Percentiles rank a stretch among this genome's conserved stretches.
Evolutionary conservation across 1,284 basidiomycete genomes (phyloP).

Genomic region (Moesziomyces antarcticus): DNA sequence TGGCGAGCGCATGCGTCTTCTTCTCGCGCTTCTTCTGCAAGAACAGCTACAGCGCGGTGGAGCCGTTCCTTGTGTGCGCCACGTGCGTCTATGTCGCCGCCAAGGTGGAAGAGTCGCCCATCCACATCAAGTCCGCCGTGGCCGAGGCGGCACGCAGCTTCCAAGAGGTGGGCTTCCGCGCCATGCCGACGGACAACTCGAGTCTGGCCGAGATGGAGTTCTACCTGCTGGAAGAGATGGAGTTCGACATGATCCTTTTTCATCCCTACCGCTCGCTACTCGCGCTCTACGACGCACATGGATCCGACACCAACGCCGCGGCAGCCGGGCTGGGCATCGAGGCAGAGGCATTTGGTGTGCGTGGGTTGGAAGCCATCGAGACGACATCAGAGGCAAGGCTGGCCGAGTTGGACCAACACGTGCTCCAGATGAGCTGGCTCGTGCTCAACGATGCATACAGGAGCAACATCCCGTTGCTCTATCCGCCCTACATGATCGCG

Average conservation of each 20-base stretch:
- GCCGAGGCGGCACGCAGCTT: constrained; percentile 75
- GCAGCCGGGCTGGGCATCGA: constrained; percentile 9
- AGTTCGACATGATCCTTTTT: constrained; percentile 91
- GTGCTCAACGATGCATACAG: constrained; percentile 96
- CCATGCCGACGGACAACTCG: constrained; percentile 81
- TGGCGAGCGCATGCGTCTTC: constrained; percentile 91
- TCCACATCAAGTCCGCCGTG: constrained; percentile 93
- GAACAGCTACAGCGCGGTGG: constrained; percentile 83
- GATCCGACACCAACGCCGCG: neutral
- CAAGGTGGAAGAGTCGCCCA: constrained; percentile 94
- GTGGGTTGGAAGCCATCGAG: constrained; percentile 8
- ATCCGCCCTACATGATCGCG: constrained; percentile 93
- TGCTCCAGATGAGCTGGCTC: constrained; percentile 75
- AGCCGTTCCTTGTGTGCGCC: constrained; percentile 89
- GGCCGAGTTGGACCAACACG: constrained; percentile 70
- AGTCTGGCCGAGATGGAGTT: constrained; percentile 99
- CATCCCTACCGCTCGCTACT: constrained; percentile 91
- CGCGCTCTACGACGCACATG: constrained; percentile 75
- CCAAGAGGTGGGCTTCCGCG: constrained; percentile 44
- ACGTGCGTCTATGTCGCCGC: constrained; percentile 95
- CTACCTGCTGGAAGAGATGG: constrained; percentile 93
- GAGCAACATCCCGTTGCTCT: constrained; percentile 86
- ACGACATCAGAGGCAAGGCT: constrained; percentile 35
- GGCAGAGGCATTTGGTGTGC: constrained; percentile 19
- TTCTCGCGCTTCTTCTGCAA: constrained; percentile 86